A percentile compares a stretch with the other conserved stretches of the same genome.
These are phyloP conservation scores for Ramichloridium luteum DNA, from an alignment of 2,329 filamentous ascomycete species.

Conservation along the genomic window DNA sequence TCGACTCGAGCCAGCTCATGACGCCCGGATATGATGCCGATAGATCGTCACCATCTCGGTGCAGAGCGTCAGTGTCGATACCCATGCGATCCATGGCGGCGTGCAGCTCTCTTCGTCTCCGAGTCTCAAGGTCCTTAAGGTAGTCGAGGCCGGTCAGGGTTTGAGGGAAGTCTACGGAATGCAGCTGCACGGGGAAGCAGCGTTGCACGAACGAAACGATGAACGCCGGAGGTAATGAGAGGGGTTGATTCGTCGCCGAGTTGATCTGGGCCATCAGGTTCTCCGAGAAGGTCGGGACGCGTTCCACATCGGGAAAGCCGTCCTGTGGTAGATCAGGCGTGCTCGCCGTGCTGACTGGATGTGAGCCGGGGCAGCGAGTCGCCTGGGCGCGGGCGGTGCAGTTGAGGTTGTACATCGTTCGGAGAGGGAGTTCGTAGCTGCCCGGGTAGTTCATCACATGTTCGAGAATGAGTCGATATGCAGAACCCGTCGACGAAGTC, in stretches of 20 bases:
- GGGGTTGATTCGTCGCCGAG: slow-evolving; percentile 47
- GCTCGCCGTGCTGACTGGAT: slow-evolving; percentile 26
- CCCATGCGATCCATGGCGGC: slow-evolving; percentile 43
- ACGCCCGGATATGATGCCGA: slow-evolving; percentile 42
- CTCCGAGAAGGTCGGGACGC: slow-evolving; percentile 36
- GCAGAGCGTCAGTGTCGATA: slow-evolving; percentile 37
- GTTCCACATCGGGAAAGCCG: slow-evolving; percentile 16
- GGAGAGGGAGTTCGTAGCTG: slow-evolving; percentile 53
- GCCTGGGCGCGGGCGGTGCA: slow-evolving; percentile 40
- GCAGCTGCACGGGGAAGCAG: slow-evolving; percentile 45
- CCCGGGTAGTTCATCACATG: slow-evolving; percentile 49
- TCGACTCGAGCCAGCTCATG: slow-evolving; percentile 39
- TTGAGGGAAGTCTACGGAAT: slow-evolving; percentile 52
- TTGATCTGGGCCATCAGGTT: slow-evolving; percentile 45
- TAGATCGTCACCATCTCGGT: slow-evolving; percentile 36
- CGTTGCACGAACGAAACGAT: slow-evolving; percentile 49
- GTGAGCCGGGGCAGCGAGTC: slow-evolving; percentile 17
- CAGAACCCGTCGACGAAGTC: slow-evolving; percentile 30
- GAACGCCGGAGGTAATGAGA: slow-evolving; percentile 49
- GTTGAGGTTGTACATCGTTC: slow-evolving; percentile 57
- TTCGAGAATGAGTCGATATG: slow-evolving; percentile 39
- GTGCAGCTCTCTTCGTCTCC: slow-evolving; percentile 46
- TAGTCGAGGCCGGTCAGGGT: slow-evolving; percentile 55
- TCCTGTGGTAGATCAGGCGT: slow-evolving; percentile 19
- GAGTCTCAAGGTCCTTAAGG: slow-evolving; percentile 49